Conservation (phyloP, 805 yeast species). For the Cyberlindnera samutprakarnensis region DNA sequence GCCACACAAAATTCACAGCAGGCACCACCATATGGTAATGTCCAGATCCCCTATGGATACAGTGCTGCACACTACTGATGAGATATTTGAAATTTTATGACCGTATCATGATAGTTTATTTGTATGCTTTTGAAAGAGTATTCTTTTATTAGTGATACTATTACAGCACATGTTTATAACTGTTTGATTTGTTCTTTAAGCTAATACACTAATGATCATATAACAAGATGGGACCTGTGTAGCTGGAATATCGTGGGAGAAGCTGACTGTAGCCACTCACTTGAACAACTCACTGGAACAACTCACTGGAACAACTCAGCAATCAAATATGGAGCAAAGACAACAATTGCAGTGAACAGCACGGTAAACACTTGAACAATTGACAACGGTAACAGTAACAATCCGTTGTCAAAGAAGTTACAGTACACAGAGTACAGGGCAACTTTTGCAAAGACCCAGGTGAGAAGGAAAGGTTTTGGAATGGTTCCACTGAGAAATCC, state of each 20-base stretch:
- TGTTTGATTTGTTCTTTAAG: too few species aligned
- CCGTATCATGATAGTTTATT: background rate
- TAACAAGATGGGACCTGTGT: too few species aligned
- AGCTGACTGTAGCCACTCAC: too few species aligned
- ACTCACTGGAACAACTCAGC: constrained; percentile 17
- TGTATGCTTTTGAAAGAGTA: too few species aligned
- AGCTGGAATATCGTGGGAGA: too few species aligned
- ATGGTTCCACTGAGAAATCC: constrained; percentile 75
- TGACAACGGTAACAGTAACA: constrained; percentile 62
- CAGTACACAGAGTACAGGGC: constrained; percentile 76
- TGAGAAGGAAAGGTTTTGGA: constrained; percentile 66
- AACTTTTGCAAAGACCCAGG: constrained; percentile 84
- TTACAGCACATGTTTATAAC: background rate
- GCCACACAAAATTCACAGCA: constrained; percentile 1
- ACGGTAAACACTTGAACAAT: constrained; percentile 61
- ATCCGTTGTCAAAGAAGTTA: constrained; percentile 61
- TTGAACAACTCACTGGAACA: too few species aligned
- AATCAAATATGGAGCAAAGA: constrained; percentile 70
- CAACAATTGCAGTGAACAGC: constrained; percentile 63
- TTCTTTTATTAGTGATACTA: too few species aligned
- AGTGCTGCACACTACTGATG: constrained; percentile 7
- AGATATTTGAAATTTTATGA: background rate
- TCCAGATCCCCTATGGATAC: constrained; percentile 4
- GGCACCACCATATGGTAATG: constrained; percentile 3
- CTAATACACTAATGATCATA: too few species aligned